Conservation (phyloP, 1,284 basidiomycete species). For the Cryptococcus maquisensis region DNA sequence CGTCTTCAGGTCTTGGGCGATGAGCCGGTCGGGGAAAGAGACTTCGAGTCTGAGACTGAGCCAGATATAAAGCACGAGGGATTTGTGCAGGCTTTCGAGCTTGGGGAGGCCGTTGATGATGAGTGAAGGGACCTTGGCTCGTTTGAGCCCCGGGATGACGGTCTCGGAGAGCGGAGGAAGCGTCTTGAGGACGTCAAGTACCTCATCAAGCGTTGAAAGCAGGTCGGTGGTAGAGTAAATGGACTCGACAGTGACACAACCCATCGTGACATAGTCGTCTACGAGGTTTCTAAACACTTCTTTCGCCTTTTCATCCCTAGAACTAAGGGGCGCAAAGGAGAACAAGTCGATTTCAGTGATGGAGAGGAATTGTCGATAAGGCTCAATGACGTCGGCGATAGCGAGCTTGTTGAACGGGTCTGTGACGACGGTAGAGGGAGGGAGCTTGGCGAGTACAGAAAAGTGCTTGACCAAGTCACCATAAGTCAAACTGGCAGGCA, state of each 20-base stretch:
- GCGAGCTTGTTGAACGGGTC: constrained; percentile 44
- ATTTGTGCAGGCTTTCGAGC: constrained; percentile 79
- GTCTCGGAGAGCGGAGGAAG: constrained; percentile 21
- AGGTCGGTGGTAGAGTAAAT: constrained; percentile 49
- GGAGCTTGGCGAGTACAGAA: constrained; percentile 51
- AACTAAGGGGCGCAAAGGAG: constrained; percentile 51
- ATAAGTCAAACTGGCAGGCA: constrained; percentile 45
- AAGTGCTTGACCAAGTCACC: constrained; percentile 35
- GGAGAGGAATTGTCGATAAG: constrained; percentile 49
- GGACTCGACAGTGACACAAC: constrained; percentile 45
- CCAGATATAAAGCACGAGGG: constrained; percentile 84
- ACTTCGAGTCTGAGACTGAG: constrained; percentile 71
- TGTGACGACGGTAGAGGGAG: constrained; percentile 53
- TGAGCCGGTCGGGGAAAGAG: constrained; percentile 61
- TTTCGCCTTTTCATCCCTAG: constrained; percentile 49
- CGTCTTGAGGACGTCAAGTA: constrained; percentile 49
- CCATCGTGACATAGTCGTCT: constrained; percentile 43
- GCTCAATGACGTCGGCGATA: constrained; percentile 53
- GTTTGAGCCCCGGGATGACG: neutral
- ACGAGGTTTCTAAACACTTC: constrained; percentile 47
- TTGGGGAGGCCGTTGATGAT: constrained; percentile 38
- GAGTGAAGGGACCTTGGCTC: constrained; percentile 25
- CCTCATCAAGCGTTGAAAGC: constrained; percentile 50
- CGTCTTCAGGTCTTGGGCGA: constrained; percentile 59
- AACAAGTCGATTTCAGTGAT: constrained; percentile 56